Conservation (phyloP, 2,329 filamentous ascomycete species). For the Aspergillus nomiae region DNA sequence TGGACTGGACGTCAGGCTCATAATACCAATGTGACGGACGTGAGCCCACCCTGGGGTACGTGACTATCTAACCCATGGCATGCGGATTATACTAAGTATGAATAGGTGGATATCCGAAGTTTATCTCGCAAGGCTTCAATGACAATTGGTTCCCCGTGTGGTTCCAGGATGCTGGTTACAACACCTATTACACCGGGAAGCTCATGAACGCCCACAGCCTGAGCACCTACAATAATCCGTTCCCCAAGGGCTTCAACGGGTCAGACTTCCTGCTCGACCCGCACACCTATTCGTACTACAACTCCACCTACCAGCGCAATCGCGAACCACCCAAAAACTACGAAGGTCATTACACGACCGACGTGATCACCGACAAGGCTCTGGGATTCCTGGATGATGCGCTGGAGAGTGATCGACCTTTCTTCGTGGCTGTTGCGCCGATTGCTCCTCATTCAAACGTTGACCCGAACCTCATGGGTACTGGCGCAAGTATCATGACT, state of each 20-base stretch:
- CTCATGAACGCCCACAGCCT: conserved; percentile 56
- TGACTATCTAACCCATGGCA: neutral
- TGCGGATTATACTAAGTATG: neutral
- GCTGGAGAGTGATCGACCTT: conserved; percentile 57
- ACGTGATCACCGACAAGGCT: conserved; percentile 62
- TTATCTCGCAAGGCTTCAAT: conserved; percentile 54
- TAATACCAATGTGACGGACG: conserved; percentile 70
- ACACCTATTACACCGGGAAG: conserved; percentile 59
- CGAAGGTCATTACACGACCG: conserved; percentile 58
- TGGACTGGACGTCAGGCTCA: conserved; percentile 69
- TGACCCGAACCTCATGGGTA: conserved; percentile 36
- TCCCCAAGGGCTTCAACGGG: conserved; percentile 40
- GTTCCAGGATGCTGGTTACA: conserved; percentile 55
- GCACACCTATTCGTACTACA: conserved; percentile 67
- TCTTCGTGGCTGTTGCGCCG: conserved; percentile 68
- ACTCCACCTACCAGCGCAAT: conserved; percentile 65
- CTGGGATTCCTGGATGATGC: conserved; percentile 65
- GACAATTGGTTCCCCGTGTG: conserved; percentile 54
- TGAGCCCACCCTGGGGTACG: conserved; percentile 55
- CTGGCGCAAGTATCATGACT: conserved; percentile 38
- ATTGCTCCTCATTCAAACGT: conserved; percentile 67
- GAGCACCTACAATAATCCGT: conserved; percentile 50
- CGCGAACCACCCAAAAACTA: conserved; percentile 57
- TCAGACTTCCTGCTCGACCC: conserved; percentile 49
- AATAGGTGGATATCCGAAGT: conserved; percentile 51